These are phyloP conservation scores for Arachis monticola DNA, from an alignment of 331 rosid genomes.

Conservation along the genomic window DNA sequence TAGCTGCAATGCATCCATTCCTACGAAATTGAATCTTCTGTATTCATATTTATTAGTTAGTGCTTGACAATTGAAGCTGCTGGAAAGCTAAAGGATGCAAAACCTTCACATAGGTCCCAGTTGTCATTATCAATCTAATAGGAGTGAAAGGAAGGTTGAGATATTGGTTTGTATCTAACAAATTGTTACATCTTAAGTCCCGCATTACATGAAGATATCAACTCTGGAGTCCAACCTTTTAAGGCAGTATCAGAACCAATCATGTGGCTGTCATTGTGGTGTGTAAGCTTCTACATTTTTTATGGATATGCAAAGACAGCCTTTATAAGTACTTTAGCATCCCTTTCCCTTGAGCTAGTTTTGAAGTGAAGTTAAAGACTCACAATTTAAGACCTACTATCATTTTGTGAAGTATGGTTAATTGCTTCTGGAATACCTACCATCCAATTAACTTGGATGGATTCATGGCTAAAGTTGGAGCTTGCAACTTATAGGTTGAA, in stretches of 20 bases:
- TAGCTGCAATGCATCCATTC: slow-evolving; percentile 22
- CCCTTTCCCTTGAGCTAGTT: no score
- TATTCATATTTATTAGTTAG: slow-evolving; percentile 10
- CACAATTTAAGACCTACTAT: neutral
- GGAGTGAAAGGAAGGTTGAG: slow-evolving; percentile 21
- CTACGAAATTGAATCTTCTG: slow-evolving; percentile 27
- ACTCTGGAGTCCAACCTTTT: no score
- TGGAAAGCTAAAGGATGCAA: slow-evolving; percentile 32
- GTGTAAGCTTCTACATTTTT: no score
- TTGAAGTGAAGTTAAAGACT: no score
- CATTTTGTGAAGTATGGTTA: slow-evolving; percentile 20
- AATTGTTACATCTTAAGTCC: neutral
- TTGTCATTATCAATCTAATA: slow-evolving; percentile 26
- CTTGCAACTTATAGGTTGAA: slow-evolving; percentile 37
- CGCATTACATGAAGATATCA: no score
- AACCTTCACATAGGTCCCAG: slow-evolving; percentile 13
- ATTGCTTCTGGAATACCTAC: slow-evolving; percentile 22
- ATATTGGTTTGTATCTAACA: slow-evolving; percentile 30
- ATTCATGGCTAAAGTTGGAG: slow-evolving; percentile 27
- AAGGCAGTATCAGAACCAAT: no score
- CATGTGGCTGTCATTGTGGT: no score
- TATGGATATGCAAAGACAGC: no score
- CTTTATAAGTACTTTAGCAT: no score
- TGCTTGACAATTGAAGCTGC: slow-evolving; percentile 41
- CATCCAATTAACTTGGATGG: slow-evolving; percentile 37